Base-by-base conservation (phyloP, 2,329 filamentous ascomycete genomes). In the Cercospora janseana region DNA sequence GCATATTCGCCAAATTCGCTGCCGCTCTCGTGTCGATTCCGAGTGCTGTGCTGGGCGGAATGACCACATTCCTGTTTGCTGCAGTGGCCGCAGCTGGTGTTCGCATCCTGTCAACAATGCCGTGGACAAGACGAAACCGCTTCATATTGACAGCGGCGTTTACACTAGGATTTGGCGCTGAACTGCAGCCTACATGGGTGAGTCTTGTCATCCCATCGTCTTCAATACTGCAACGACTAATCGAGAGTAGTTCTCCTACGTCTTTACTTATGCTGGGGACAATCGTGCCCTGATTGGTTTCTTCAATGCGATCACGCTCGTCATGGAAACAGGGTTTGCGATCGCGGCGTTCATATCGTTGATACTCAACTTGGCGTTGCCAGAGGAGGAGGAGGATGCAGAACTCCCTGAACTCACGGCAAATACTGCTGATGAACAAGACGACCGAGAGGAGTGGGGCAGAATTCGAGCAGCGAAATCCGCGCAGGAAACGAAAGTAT, bases 1-100 rank as follows among this genome's bases (percentile, higher is more conserved):
- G 88, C 12, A 73, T 93, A 54, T 89, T 92, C 60, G 81, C 86
- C 59, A 93, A 93, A 69, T 91, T 92, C 60, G 87, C 87, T 0
- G 88, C 88, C 1, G 79, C 86, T 0, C 80, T 93, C 3, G 86
- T 88, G 4, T 79, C 87, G 4, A 92, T 93, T 56, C 88, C 88
- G 0, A 64, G 59, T 7, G 60, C 74, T 1, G 74, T 76, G 0
- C 63, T 77, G 1, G 74, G 74, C 6, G 74, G 74, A 31, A 77
- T 77, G 74, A 77, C 88, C 0, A 89, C 87, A 0, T 93, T 93
- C 68, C 77, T 93, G 16, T 93, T 91, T 72, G 79, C 78, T 52
- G 80, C 86, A 3, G 88, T 93, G 4, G 82, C 86, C 1, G 84
- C 89, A 1, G 87, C 84, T 0, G 88, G 88, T 59, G 81, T 93